Percentiles rank a stretch among this genome's conserved stretches.
Evolutionary conservation across 768 basidiomycete species (phyloP).

Genomic region (Leccinum arenicola): DNA sequence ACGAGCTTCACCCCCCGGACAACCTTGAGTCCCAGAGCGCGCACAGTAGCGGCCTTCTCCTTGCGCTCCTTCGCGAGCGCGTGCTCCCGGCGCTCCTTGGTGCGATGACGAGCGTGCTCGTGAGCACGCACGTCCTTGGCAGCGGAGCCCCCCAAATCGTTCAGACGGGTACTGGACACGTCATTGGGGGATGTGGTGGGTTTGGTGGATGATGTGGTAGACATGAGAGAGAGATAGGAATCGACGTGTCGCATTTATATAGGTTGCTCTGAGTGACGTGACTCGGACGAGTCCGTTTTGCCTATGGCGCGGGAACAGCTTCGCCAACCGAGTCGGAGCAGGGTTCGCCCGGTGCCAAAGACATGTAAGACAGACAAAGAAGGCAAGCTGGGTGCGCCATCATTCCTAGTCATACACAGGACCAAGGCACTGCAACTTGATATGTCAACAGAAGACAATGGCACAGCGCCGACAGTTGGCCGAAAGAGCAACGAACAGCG

Average conservation of each 20-base stretch:
- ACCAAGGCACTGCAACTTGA: slow-evolving; percentile 24
- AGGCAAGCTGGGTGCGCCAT: slow-evolving; percentile 5
- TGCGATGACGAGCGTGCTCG: slow-evolving; percentile 33
- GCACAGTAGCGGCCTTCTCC: slow-evolving; percentile 21
- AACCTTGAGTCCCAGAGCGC: slow-evolving; percentile 20
- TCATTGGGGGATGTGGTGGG: slow-evolving; percentile 23
- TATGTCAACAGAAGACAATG: neutral
- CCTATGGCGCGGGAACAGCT: slow-evolving; percentile 22
- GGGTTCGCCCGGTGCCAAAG: neutral
- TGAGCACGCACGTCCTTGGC: slow-evolving; percentile 32
- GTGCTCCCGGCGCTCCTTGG: slow-evolving; percentile 32
- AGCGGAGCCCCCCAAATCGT: slow-evolving; percentile 8
- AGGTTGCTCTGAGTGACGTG: slow-evolving; percentile 25
- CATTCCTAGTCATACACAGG: slow-evolving; percentile 19
- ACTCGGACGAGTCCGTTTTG: slow-evolving; percentile 8
- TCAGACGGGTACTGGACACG: slow-evolving; percentile 11
- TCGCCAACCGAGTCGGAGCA: slow-evolving; percentile 17
- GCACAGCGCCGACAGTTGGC: slow-evolving; percentile 2
- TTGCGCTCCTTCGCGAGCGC: slow-evolving; percentile 31
- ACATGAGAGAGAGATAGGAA: slow-evolving; percentile 23
- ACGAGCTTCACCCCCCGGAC: slow-evolving; percentile 14
- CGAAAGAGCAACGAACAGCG: slow-evolving; percentile 1
- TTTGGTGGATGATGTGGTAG: slow-evolving; percentile 27
- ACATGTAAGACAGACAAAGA: slow-evolving; percentile 7
- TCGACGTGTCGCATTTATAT: slow-evolving; percentile 28